Evolutionary conservation across 2,329 filamentous ascomycete species (phyloP), one percentile per base, ranked within the genome.

Genomic region (Paecilomyces sp.): DNA sequence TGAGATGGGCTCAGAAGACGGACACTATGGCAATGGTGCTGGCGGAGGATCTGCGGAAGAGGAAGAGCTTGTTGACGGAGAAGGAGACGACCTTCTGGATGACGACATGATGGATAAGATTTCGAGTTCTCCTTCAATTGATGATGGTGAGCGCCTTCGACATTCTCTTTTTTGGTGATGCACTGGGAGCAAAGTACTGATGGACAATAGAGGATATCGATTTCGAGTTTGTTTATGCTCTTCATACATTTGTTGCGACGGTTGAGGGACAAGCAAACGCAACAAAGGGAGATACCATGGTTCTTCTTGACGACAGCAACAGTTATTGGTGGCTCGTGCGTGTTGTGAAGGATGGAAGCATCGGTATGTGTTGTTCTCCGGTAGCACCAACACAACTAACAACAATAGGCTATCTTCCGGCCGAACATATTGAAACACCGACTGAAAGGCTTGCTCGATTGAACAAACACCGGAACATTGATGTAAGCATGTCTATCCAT

Each of bases 321-420:
- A 97, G 92, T 77, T 99, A 99, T 76, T 99, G 94, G 94, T 99
- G 94, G 94, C 85, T 99, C 62, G 94, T 99, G 13, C 85, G 93
- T 65, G 90, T 99, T 54, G 92, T 97, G 57, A 97, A 97, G 76
- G 94, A 99, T 76, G 95, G 90, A 74, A 97, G 92, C 73, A 99
- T 99, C 75, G 86, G 86, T 88, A 74, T 62, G 81, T 69, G n/a
- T 25, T 4, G 47, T 56, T 57, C 55, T 31, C n/a, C 56, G n/a
- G 15, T 54, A 47, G 36, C 36, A 56, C 85, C 83, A 87, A 74
- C 60, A 79, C 67, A 8, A 56, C 75, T 70, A 62, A 67, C 64
- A 57, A 56, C 28, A 22, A 36, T 62, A 96, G 93, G 93, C 52
- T 99, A 99, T 72, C 81, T 99, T 58, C 94, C 94, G 56, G 94